Percentiles rank a stretch among this genome's conserved stretches.
These are phyloP conservation scores for Podila epicladia DNA, from an alignment of 192 early-diverging fungal genomes.

Conservation along the genomic window DNA sequence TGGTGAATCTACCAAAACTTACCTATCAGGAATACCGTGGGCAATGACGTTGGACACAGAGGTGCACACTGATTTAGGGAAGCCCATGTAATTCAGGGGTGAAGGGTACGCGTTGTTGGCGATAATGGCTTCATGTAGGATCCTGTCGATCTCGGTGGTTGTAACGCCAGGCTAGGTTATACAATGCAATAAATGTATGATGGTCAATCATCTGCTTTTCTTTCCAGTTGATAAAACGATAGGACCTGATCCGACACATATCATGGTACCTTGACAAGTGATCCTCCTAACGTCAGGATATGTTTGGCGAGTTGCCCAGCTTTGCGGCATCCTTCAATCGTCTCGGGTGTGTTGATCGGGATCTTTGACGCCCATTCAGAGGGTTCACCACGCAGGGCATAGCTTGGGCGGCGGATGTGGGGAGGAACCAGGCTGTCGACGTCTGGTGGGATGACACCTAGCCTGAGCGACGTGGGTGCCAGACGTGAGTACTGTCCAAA, in stretches of 20 bases:
- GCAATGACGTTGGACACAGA: constrained; percentile 80
- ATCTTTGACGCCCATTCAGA: constrained; percentile 56
- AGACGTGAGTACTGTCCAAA: constrained; percentile 46
- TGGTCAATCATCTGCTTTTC: not conserved
- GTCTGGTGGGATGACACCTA: constrained; percentile 26
- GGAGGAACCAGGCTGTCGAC: constrained; percentile 47
- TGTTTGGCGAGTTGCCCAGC: constrained; percentile 68
- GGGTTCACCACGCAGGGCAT: constrained; percentile 64
- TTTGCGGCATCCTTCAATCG: constrained; percentile 53
- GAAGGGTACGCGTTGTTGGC: constrained; percentile 93
- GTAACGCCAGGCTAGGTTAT: constrained; percentile 69
- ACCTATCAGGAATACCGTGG: constrained; percentile 94
- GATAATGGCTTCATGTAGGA: constrained; percentile 94
- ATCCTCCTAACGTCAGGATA: constrained; percentile 63
- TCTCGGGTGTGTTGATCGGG: constrained; percentile 49
- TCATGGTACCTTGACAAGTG: constrained; percentile 55
- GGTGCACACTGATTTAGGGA: constrained; percentile 97
- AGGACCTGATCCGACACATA: not conserved
- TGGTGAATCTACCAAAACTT: not conserved
- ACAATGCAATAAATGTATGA: constrained; percentile 60
- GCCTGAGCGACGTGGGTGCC: constrained; percentile 26
- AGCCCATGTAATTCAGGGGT: constrained; percentile 95
- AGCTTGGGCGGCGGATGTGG: constrained; percentile 63
- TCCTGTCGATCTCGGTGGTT: constrained; percentile 94
- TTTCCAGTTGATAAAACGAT: not conserved